These are phyloP conservation scores for Sphagnum tenellum DNA, from an alignment of 225 moss, liverwort and hornwort species.

Conservation along the genomic window DNA sequence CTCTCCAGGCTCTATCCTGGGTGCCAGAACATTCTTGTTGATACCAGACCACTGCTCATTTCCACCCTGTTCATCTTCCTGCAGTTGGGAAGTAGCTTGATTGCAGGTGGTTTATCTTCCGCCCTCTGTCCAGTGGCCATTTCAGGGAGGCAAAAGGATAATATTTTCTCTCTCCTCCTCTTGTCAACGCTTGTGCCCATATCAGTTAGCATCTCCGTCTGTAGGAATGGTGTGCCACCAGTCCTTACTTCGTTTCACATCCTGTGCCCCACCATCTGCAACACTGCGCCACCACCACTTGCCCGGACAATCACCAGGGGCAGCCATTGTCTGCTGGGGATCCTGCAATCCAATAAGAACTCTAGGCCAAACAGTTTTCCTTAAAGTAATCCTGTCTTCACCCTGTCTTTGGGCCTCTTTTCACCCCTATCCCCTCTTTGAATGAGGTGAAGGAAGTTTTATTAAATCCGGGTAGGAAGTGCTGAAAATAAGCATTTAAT, in stretches of 20 bases:
- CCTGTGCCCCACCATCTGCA: conserved; percentile 28
- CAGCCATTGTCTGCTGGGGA: conserved; percentile 62
- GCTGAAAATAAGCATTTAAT: too few species aligned
- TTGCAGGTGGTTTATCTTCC: conserved; percentile 44
- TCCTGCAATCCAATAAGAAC: conserved; percentile 72
- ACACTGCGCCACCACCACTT: conserved; percentile 58
- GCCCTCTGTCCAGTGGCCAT: conserved; percentile 65
- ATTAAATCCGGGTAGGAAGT: too few species aligned
- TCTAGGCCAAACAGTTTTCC: too few species aligned
- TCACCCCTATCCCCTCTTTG: too few species aligned
- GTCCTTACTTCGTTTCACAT: conserved; percentile 41
- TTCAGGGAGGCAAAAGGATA: conserved; percentile 36
- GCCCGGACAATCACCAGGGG: too few species aligned
- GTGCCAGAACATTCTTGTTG: conserved; percentile 25
- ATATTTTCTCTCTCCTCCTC: conserved; percentile 69
- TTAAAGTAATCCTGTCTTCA: too few species aligned
- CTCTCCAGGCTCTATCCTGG: conserved; percentile 39
- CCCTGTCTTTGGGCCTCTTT: too few species aligned
- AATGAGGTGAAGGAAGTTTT: too few species aligned
- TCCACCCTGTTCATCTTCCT: conserved; percentile 24
- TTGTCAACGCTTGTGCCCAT: conserved; percentile 63
- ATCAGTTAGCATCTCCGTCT: conserved; percentile 56
- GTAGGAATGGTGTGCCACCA: conserved; percentile 66
- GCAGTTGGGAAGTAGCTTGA: conserved; percentile 30
- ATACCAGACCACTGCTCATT: conserved; percentile 54